A percentile compares a stretch with the other conserved stretches of the same genome.
Conservation (phyloP, 257 asterid genomes). For the Haberlea rhodopensis region DNA sequence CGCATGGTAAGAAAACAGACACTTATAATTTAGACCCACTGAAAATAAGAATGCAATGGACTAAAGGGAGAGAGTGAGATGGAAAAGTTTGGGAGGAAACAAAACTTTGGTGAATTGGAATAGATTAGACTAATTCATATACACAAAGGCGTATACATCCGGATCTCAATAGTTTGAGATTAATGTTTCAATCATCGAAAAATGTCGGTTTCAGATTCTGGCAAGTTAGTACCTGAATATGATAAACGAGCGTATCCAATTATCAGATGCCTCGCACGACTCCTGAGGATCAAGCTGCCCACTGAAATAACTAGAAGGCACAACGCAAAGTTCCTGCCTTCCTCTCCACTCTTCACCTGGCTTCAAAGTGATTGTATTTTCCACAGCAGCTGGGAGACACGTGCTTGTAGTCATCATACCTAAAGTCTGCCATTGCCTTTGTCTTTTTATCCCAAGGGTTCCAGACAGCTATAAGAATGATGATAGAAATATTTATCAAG, state of each 20-base stretch:
- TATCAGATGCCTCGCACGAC: constrained; percentile 72
- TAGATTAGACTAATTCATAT: too few species aligned
- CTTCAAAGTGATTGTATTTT: constrained; percentile 79
- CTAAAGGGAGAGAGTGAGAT: too few species aligned
- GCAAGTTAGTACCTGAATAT: constrained; percentile 48
- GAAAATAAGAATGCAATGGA: too few species aligned
- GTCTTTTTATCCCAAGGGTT: constrained; percentile 98
- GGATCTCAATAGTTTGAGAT: too few species aligned
- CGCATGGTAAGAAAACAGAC: too few species aligned
- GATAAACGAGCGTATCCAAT: constrained; percentile 29
- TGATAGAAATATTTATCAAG: neutral
- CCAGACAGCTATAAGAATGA: constrained; percentile 76
- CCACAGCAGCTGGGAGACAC: constrained; percentile 93
- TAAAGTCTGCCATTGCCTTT: constrained; percentile 76
- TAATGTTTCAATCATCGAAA: too few species aligned
- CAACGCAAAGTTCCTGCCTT: constrained; percentile 84
- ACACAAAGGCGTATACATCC: too few species aligned
- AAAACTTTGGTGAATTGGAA: too few species aligned
- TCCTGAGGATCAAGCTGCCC: constrained; percentile 95
- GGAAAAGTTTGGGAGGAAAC: too few species aligned
- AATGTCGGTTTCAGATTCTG: too few species aligned
- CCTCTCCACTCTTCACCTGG: constrained; percentile 99
- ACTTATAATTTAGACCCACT: too few species aligned
- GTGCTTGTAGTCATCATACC: constrained; percentile 77
- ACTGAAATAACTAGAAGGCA: constrained; percentile 88